phyloP scores from a whole-genome alignment of 2,329 filamentous ascomycete genomes.

The Colletotrichum melonis region DNA sequence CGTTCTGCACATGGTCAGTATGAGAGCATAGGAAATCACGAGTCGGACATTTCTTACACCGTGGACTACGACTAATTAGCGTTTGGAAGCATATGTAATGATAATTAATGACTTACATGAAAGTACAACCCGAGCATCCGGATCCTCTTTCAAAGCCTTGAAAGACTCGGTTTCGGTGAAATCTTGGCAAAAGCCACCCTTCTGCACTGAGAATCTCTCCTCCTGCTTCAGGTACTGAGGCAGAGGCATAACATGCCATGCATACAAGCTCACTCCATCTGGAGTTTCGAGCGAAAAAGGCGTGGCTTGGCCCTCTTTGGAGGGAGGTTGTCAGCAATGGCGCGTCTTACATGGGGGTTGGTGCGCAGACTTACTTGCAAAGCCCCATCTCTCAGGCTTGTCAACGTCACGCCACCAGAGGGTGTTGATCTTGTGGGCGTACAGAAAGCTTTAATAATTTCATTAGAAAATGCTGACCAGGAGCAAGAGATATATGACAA shows the following conservation, averaged over 20 bases:
- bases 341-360: background rate
- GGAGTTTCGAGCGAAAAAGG: constrained; percentile 82
- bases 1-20: constrained; percentile 67
- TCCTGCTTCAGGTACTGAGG: constrained; percentile 81
- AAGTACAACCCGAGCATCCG: constrained; percentile 71
- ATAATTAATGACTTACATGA: constrained; percentile 61
- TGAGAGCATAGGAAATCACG: constrained; percentile 38
- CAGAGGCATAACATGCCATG: constrained; percentile 90
- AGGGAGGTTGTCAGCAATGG: constrained; percentile 7
- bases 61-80: constrained; percentile 60
- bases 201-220: constrained; percentile 64
- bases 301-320: constrained; percentile 83
- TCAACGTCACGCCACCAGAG: constrained; percentile 79
- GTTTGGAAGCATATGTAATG: background rate
- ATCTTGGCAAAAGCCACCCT: constrained; percentile 61
- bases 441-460: constrained; percentile 74
- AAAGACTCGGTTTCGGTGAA: constrained; percentile 70
- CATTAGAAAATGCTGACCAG: background rate
- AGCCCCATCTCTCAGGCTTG: constrained; percentile 85
- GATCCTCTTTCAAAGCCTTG: constrained; percentile 70
- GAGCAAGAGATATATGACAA: background rate
- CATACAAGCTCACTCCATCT: constrained; percentile 83
- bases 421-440: constrained; percentile 83
- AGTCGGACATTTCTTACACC: constrained; percentile 61
- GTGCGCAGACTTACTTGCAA: constrained; percentile 72